Evolutionary conservation across 2,329 filamentous ascomycete genomes (phyloP), one percentile per base, ranked within the genome.

Genomic region (Cyanodermella asteris): DNA sequence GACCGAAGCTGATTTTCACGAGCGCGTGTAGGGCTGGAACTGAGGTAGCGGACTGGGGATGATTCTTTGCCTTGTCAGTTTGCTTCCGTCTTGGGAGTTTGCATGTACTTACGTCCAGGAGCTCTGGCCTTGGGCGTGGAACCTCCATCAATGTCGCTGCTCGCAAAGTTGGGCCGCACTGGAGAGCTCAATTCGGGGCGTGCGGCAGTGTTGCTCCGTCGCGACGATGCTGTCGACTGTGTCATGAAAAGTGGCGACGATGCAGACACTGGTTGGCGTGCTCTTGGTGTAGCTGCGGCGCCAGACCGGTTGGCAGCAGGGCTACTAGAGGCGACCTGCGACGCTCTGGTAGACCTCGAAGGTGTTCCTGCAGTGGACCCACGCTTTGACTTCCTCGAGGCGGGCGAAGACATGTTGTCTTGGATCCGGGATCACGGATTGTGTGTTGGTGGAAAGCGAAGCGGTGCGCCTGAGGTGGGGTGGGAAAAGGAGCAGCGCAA

Each of bases 11-110:
- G 57, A 34, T 63, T 52, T 28, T 61, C 49, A 24, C 43, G 50
- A 26, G 43, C 57, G 41, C 66, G 67, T n/a, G 67, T 70, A 14
- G 80, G 78, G 42, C 77, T 91, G 18, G 84, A 91, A 48, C 80
- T 91, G 28, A 78, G 77, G 45, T 93, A 94, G 45, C 72, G 69
- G 36, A 94, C 78, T 2, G 84, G 84, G 1, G 84, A 94, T 0
- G 84, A 94, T 41, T 82, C 84, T 91, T 36, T 14, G 10, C 16
- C 7, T 6, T n/a, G n/a, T 13, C 10, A 25, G 9, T 19, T 29
- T 17, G 27, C 22, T 12, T 9, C 11, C 7, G 13, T 20, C 12
- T 18, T 7, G 7, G 14, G 10, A 12, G 16, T 12, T 8, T 13
- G 8, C 7, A 7, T n/a, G 11, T 13, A 23, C 25, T 17, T 23